Evolutionary conservation across 805 yeast genomes (phyloP).

Genomic region (Millerago galiae): DNA sequence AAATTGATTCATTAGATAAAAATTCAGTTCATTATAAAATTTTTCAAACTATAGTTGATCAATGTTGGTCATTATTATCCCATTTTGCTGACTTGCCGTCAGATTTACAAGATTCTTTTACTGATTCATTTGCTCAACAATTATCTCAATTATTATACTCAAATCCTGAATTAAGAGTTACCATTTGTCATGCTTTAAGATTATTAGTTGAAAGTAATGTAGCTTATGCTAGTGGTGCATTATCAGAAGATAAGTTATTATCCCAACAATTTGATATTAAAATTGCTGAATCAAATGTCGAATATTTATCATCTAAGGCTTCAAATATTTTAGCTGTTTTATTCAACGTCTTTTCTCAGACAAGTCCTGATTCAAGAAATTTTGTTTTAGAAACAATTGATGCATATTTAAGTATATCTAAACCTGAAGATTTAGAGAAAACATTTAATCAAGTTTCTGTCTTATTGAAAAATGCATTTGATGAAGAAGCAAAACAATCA

Average conservation of each 20-base stretch:
- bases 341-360: constrained; percentile 89
- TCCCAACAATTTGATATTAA: constrained; percentile 54
- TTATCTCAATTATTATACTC: constrained; percentile 72
- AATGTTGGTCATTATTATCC: constrained; percentile 88
- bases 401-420: constrained; percentile 64
- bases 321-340: constrained; percentile 77
- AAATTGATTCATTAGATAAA: constrained; percentile 37
- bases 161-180: constrained; percentile 66
- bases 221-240: constrained; percentile 54
- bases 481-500: constrained; percentile 37
- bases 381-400: constrained; percentile 84
- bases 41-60: constrained; percentile 80
- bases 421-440: constrained; percentile 55
- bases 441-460: constrained; percentile 86
- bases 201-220: constrained; percentile 71
- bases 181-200: constrained; percentile 78
- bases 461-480: constrained; percentile 67
- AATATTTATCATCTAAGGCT: constrained; percentile 59
- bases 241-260: constrained; percentile 48
- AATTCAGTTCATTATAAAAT: constrained; percentile 69
- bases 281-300: constrained; percentile 50
- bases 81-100: constrained; percentile 82
- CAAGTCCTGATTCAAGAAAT: constrained; percentile 76
- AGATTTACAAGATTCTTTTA: constrained; percentile 61
- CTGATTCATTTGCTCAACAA: constrained; percentile 69